Evolutionary conservation across 768 basidiomycete genomes (phyloP).

Genomic region (Scleroderma bovista): DNA sequence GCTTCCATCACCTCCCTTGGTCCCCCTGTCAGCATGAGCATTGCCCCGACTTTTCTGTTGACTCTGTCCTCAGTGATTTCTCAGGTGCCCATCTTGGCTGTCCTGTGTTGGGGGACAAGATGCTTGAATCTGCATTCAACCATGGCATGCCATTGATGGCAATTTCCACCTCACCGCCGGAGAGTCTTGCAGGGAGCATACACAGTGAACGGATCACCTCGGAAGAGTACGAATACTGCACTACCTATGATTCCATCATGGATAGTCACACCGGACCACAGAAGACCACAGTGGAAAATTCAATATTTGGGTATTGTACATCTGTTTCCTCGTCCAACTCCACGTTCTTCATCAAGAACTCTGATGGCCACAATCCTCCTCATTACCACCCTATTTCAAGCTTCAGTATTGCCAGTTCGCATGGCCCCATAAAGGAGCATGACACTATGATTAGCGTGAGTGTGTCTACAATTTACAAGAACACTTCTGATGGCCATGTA

Average conservation of each 20-base stretch:
- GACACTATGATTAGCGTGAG: constrained; percentile 80
- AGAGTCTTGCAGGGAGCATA: constrained; percentile 28
- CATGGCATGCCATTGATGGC: constrained; percentile 50
- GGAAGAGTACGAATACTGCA: constrained; percentile 27
- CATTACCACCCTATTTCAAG: constrained; percentile 65
- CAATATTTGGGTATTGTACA: constrained; percentile 46
- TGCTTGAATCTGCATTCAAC: constrained; percentile 62
- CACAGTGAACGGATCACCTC: constrained; percentile 8
- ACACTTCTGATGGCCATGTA: no score
- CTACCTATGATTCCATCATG: constrained; percentile 63
- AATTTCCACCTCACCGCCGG: constrained; percentile 62
- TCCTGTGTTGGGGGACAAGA: constrained; percentile 81
- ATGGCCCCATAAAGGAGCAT: constrained; percentile 57
- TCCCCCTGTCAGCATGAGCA: no score
- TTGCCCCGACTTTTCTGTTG: no score
- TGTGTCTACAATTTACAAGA: constrained; percentile 5
- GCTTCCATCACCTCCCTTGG: no score
- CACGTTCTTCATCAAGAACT: constrained; percentile 48
- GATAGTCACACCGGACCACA: constrained; percentile 42
- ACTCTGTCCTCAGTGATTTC: no score
- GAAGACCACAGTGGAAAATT: constrained; percentile 35
- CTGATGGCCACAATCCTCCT: constrained; percentile 34
- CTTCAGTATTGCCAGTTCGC: constrained; percentile 44
- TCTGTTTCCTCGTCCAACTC: constrained; percentile 51
- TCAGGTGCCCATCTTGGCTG: constrained; percentile 51